Conservation (phyloP, 305 asterid genomes). For the Solanum hybrid region DNA sequence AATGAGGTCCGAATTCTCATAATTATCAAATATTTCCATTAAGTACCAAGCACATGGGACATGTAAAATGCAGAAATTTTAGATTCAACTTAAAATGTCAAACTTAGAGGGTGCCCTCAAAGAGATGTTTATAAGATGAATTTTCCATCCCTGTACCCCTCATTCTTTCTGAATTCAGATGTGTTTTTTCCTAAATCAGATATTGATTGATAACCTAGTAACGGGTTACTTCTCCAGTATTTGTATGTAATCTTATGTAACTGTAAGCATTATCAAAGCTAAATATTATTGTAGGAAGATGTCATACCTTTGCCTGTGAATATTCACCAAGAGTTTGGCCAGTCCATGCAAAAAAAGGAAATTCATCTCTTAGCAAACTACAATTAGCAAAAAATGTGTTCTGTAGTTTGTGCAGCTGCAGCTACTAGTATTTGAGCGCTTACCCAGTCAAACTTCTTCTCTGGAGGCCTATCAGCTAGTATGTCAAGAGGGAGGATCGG, state of each 20-base stretch:
- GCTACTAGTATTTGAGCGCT: conserved; percentile 12
- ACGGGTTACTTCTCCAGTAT: background rate
- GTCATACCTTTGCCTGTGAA: conserved; percentile 79
- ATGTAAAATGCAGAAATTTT: background rate
- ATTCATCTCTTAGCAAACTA: conserved; percentile 9
- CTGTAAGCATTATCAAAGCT: background rate
- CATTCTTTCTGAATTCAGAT: background rate
- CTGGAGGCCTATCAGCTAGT: conserved; percentile 79
- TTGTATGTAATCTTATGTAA: background rate
- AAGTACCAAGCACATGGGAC: background rate
- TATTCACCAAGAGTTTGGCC: conserved; percentile 25
- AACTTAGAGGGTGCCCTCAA: background rate
- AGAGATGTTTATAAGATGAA: background rate
- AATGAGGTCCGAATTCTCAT: background rate
- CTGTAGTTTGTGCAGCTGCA: background rate
- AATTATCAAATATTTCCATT: background rate
- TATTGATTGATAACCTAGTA: background rate
- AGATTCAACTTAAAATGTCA: background rate
- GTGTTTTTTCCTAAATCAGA: background rate
- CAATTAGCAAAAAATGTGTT: conserved; percentile 7
- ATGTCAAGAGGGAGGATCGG: conserved; percentile 75
- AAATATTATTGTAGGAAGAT: conserved; percentile 2
- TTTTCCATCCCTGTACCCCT: background rate
- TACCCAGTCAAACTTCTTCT: conserved; percentile 78
- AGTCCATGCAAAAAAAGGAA: conserved; percentile 22